These are phyloP conservation scores for Colletotrichum nymphaeae DNA, from an alignment of 2,329 filamentous ascomycete genomes.

Conservation along the genomic window DNA sequence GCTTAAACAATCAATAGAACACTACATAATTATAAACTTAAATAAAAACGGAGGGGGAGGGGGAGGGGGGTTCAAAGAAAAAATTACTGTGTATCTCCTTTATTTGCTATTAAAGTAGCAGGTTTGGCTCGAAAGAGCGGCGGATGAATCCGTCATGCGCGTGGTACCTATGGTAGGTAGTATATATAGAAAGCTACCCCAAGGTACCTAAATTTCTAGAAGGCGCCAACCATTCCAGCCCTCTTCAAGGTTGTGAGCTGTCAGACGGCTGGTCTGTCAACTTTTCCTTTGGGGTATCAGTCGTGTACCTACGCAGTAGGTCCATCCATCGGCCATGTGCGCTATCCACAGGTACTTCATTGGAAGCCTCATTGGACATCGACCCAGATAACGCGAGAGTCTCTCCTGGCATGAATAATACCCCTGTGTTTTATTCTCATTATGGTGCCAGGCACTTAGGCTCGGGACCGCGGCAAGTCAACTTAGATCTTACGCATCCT, in stretches of 20 bases:
- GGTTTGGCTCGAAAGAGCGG: too few relatives aligned
- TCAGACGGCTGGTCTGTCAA: neutral
- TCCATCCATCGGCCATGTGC: neutral
- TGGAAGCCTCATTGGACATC: neutral
- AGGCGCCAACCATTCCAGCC: neutral
- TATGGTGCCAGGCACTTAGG: neutral
- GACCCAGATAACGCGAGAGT: neutral
- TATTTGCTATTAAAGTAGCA: too few relatives aligned
- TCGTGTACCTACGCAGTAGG: neutral
- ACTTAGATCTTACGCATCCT: neutral
- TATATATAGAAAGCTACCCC: neutral
- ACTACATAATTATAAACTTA: too few relatives aligned
- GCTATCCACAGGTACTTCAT: neutral
- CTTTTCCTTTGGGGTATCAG: neutral
- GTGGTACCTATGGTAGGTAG: too few relatives aligned
- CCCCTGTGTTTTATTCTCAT: conserved; percentile 3
- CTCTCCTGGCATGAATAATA: neutral
- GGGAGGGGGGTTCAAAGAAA: too few relatives aligned
- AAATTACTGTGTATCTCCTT: too few relatives aligned
- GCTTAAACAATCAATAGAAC: too few relatives aligned
- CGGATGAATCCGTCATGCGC: too few relatives aligned
- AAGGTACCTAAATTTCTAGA: neutral
- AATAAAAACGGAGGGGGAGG: too few relatives aligned
- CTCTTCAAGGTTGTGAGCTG: neutral
- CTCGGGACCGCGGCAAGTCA: neutral